Conservation (phyloP, 176 grass and related monocot genomes). For the Saccharum spontaneum region DNA sequence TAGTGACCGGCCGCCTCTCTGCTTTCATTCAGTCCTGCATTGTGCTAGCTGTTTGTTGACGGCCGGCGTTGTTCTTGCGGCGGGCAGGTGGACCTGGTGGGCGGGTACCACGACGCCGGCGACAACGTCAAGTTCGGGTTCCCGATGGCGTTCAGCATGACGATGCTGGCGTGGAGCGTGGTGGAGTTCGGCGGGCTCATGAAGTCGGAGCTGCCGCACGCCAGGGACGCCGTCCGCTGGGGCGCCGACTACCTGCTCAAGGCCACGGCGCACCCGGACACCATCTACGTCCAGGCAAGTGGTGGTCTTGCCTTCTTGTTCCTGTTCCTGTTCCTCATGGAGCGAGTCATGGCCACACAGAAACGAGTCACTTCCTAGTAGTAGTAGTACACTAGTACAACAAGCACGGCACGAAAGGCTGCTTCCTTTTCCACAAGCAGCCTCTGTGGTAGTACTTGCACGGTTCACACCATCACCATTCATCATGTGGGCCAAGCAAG, state of each 20-base stretch:
- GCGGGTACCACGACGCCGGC: slow-evolving; percentile 91
- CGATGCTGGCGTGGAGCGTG: slow-evolving; percentile 89
- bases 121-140: slow-evolving; percentile 98
- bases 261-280: slow-evolving; percentile 75
- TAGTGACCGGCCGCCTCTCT: not conserved
- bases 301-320: accelerated
- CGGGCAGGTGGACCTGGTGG: slow-evolving; percentile 60
- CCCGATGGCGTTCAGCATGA: slow-evolving; percentile 90
- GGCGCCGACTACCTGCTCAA: slow-evolving; percentile 96
- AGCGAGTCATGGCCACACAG: not conserved
- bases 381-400: not conserved
- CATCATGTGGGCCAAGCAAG: not conserved
- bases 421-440: slow-evolving; percentile 2
- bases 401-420: not conserved
- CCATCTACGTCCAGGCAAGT: slow-evolving; percentile 82
- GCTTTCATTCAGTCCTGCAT: not conserved
- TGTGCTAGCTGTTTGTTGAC: not conserved
- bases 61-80: not conserved
- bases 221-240: slow-evolving; percentile 78
- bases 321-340: no score
- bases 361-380: not conserved
- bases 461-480: not conserved
- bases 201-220: slow-evolving; percentile 82
- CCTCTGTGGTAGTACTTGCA: not conserved
- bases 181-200: slow-evolving; percentile 76